phyloP scores from a whole-genome alignment of 1,139 yeast species.

The Insectozyma bohioensis region DNA sequence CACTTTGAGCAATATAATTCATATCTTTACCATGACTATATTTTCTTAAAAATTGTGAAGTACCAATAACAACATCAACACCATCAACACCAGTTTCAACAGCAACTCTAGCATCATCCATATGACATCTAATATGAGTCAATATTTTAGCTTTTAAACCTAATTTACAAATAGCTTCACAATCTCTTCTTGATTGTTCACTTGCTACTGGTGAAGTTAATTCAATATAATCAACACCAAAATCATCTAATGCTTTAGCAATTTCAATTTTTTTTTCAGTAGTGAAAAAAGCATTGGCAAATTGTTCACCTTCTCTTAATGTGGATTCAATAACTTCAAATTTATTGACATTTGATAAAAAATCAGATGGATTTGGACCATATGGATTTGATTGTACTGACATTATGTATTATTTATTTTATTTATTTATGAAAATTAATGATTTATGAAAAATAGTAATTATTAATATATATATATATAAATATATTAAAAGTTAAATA shows the following conservation, averaged over 20 bases:
- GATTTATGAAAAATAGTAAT: not conserved
- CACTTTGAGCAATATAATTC: slow-evolving; percentile 96
- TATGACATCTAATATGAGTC: slow-evolving; percentile 93
- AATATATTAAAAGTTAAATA: no score
- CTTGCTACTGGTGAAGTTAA: slow-evolving; percentile 97
- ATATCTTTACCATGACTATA: slow-evolving; percentile 98
- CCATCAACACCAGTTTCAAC: slow-evolving; percentile 99
- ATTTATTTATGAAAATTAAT: not conserved
- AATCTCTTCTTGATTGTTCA: slow-evolving; percentile 88
- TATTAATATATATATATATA: not conserved
- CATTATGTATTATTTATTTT: slow-evolving; percentile 4
- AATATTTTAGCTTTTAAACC: slow-evolving; percentile 94
- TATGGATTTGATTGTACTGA: slow-evolving; percentile 61
- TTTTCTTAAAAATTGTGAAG: slow-evolving; percentile 92
- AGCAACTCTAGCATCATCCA: slow-evolving; percentile 98
- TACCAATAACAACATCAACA: slow-evolving; percentile 97
- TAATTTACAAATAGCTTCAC: slow-evolving; percentile 97
- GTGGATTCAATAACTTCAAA: slow-evolving; percentile 95
- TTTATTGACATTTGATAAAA: slow-evolving; percentile 80
- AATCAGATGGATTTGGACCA: slow-evolving; percentile 95
- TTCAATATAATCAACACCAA: slow-evolving; percentile 97
- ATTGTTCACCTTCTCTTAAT: slow-evolving; percentile 97
- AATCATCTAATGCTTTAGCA: slow-evolving; percentile 95
- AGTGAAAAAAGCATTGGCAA: slow-evolving; percentile 93
- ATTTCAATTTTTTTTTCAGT: slow-evolving; percentile 97